A percentile compares a stretch with the other conserved stretches of the same genome.
Conservation (phyloP, 2,329 filamentous ascomycete genomes). For the Exophiala bonariae region DNA sequence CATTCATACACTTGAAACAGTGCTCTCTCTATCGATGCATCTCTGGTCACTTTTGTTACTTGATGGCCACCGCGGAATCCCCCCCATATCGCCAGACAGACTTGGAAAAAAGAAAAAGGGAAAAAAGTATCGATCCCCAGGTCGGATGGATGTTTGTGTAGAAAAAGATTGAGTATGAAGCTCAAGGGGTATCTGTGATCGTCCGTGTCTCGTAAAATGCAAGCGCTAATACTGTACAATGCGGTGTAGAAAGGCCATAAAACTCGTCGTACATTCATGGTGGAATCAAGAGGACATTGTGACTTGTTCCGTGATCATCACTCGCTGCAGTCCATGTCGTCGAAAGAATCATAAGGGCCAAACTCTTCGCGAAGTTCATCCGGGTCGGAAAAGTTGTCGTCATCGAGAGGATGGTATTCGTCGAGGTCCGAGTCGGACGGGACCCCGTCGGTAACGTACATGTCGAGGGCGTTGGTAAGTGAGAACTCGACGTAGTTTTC, state of each 20-base stretch:
- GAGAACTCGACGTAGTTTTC: constrained; percentile 13
- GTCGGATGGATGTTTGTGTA: too few relatives aligned
- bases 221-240: not conserved
- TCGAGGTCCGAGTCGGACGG: not conserved
- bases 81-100: too few relatives aligned
- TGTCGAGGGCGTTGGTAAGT: constrained; percentile 18
- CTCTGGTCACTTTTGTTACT: too few relatives aligned
- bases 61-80: too few relatives aligned
- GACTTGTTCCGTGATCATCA: not conserved
- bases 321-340: constrained; percentile 1
- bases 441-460: constrained; percentile 18
- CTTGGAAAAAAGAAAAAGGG: too few relatives aligned
- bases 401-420: constrained; percentile 17
- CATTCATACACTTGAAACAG: too few relatives aligned
- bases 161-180: too few relatives aligned
- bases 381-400: constrained; percentile 18
- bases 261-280: not conserved
- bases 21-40: too few relatives aligned
- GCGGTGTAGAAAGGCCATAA: not conserved
- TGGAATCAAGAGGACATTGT: not conserved
- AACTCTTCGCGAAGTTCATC: constrained; percentile 20
- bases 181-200: constrained; percentile 1
- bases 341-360: constrained; percentile 15
- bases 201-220: constrained; percentile 1
- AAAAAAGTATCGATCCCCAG: too few relatives aligned